These are phyloP conservation scores for Acanthamoeba lenticulata DNA, from an alignment of 208 protist species.

Conservation along the genomic window DNA sequence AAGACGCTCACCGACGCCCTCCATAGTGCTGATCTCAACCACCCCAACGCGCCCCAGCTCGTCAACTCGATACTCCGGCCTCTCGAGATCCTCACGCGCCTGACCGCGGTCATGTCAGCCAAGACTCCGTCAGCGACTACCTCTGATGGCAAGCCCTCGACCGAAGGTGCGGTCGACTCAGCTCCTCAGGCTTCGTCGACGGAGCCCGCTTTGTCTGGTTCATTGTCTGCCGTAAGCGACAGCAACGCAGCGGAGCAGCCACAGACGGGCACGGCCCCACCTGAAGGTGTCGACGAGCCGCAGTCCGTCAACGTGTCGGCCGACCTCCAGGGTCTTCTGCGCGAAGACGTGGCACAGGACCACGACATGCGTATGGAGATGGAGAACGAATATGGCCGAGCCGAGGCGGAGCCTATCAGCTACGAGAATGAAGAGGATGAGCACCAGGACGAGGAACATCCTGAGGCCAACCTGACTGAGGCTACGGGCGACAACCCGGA, in stretches of 20 bases:
- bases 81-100: slow-evolving; percentile 51
- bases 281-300: too few species aligned
- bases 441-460: not conserved
- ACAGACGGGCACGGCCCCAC: too few species aligned
- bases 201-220: not conserved
- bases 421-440: not conserved
- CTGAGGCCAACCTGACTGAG: not conserved
- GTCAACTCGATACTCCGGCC: slow-evolving; percentile 50
- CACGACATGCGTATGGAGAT: too few species aligned
- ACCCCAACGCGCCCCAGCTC: slow-evolving; percentile 41
- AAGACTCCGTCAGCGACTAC: not conserved
- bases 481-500: not conserved
- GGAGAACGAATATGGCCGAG: too few species aligned
- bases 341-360: too few species aligned
- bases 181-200: not conserved
- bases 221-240: too few species aligned
- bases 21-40: slow-evolving; percentile 54
- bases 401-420: not conserved
- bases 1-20: slow-evolving; percentile 40
- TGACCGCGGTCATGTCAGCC: slow-evolving; percentile 55
- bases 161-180: not conserved
- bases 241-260: too few species aligned
- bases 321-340: too few species aligned
- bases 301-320: too few species aligned
- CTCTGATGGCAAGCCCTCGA: not conserved